Base-by-base conservation (phyloP, 176 grass and related monocot species). In the Elaeis guineensis region DNA sequence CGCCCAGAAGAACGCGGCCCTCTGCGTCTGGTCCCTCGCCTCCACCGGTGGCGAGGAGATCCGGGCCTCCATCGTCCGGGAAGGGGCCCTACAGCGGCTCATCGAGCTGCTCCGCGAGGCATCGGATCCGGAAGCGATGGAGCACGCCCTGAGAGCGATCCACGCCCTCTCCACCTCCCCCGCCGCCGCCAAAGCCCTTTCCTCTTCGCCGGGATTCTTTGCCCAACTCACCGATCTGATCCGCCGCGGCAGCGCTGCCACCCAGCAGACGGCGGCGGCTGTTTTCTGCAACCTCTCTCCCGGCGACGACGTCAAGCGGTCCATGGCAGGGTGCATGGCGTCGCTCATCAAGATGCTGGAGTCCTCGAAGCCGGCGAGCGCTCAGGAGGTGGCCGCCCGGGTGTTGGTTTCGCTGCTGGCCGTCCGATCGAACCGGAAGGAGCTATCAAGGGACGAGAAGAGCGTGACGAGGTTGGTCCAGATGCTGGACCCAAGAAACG, bases 311-410 rank as follows among this genome's bases (percentile, higher is more conserved):
- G 75, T 75, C 57, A 95, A 82, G 58, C 69, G 82, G 21, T 89
- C 81, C 4, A 82, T 89, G 81, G 70, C 67, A 3, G 63, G 71
- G 0, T 95, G 84, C 64, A 85, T 95, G 66, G 21, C 75, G 15
- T 58, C 54, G 0, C 78, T 95, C 16, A 56, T 85, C 66, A 85
- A 79, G 81, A 85, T 95, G 78, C 83, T 95, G 71, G 84, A 89
- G 64, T 59, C 66, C 21, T 77, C 89, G 53, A 95, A 95, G 72
- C 89, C 84, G 26, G 74, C 79, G 18, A 78, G 62, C 24, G 71
- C 78, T 54, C 89, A 95, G 70, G 89, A 95, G 63, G 80, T 75
- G 17, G 89, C 89, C 22, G 69, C 80, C 0, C 61, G 64, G 51
- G 89, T 78, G 2, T 56, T 95, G 26, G 70, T 84, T 51, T 80